These are phyloP conservation scores for Mycocentrospora acerina DNA, from an alignment of 2,329 filamentous ascomycete species.

Conservation along the genomic window DNA sequence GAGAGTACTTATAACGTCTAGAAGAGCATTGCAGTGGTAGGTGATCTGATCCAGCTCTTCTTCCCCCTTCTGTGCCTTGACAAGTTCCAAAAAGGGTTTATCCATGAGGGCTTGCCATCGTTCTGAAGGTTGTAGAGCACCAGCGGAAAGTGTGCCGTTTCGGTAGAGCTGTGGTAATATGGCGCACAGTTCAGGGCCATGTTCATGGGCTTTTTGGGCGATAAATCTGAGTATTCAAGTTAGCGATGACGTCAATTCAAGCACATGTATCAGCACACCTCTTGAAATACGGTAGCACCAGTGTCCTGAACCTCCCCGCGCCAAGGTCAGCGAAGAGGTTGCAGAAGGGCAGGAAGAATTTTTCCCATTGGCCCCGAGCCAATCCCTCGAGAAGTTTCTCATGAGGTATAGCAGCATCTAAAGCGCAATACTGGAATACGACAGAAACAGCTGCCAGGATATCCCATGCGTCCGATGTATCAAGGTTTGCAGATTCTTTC, in stretches of 20 bases:
- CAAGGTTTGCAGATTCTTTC: conserved; percentile 39
- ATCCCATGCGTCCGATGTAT: conserved; percentile 24
- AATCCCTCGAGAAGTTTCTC: conserved; percentile 67
- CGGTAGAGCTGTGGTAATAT: conserved; percentile 32
- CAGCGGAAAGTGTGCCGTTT: conserved; percentile 19
- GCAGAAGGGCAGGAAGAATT: conserved; percentile 83
- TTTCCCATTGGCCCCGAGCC: conserved; percentile 64
- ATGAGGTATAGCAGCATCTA: conserved; percentile 74
- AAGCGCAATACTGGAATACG: conserved; percentile 72
- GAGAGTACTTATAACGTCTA: conserved; percentile 27
- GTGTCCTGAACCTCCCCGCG: conserved; percentile 69
- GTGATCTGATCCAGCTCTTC: conserved; percentile 12
- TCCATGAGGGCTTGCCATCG: conserved; percentile 54
- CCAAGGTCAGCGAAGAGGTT: conserved; percentile 76
- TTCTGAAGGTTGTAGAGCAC: conserved; percentile 23
- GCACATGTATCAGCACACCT: conserved; percentile 52
- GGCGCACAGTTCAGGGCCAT: conserved; percentile 32
- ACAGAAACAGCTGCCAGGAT: conserved; percentile 59
- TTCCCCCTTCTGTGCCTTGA: not conserved
- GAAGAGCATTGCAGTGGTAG: conserved; percentile 34
- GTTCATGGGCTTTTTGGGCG: conserved; percentile 44
- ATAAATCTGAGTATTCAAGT: conserved; percentile 62
- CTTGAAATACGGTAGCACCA: conserved; percentile 81
- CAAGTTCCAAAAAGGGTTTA: conserved; percentile 64
- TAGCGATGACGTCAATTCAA: conserved; percentile 14